Percentiles rank a stretch among this genome's conserved stretches.
Conservation (phyloP, 371 early-diverging fungal genomes). For the Syncephalastrum racemosum region DNA sequence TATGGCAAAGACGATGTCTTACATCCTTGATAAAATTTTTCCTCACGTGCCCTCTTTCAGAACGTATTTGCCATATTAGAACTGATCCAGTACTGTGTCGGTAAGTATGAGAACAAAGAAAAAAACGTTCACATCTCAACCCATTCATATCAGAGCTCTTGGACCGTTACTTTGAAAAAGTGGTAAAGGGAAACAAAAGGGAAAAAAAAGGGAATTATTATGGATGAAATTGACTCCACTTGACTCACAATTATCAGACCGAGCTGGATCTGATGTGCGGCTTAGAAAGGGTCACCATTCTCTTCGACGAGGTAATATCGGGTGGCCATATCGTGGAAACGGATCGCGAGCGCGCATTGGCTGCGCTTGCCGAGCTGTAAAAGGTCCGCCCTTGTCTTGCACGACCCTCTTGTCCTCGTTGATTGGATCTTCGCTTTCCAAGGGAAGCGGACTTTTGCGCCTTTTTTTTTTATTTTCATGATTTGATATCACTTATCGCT, state of each 20-base stretch:
- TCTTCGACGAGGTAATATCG: conserved; percentile 49
- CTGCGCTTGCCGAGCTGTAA: not conserved
- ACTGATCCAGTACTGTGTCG: conserved; percentile 47
- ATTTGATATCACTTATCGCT: too few species aligned
- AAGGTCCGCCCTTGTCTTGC: too few species aligned
- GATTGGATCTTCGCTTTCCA: too few species aligned
- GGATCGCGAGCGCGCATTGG: conserved; percentile 19
- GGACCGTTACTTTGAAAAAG: conserved; percentile 47
- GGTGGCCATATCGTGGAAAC: conserved; percentile 42
- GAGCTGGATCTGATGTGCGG: conserved; percentile 54
- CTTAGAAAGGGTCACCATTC: conserved; percentile 49
- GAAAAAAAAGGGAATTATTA: not conserved
- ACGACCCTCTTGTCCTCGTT: too few species aligned
- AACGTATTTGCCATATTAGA: conserved; percentile 51
- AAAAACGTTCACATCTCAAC: conserved; percentile 3
- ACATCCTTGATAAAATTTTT: conserved; percentile 19
- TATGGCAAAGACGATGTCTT: conserved; percentile 13
- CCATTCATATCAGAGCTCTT: conserved; percentile 27
- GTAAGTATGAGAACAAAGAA: conserved; percentile 22
- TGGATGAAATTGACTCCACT: conserved; percentile 7
- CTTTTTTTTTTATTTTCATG: too few species aligned
- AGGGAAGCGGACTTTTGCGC: too few species aligned
- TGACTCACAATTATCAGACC: conserved; percentile 20
- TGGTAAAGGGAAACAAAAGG: conserved; percentile 23
- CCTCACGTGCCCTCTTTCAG: conserved; percentile 13